Conservation (phyloP, 1,284 basidiomycete genomes). For the Taiwanofungus camphoratus region DNA sequence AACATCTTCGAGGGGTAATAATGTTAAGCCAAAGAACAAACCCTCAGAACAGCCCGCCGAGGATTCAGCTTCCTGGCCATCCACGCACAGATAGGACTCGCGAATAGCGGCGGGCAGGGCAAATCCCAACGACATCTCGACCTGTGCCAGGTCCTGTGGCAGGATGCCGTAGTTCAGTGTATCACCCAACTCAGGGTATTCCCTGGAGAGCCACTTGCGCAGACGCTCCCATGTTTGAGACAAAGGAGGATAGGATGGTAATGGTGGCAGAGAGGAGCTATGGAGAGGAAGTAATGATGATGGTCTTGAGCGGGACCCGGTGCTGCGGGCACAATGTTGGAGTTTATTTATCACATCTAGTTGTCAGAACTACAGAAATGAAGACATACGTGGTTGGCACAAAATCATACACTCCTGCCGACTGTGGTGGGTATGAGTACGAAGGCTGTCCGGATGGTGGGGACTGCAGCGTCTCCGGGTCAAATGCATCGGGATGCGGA, state of each 20-base stretch:
- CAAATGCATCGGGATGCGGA: constrained; percentile 53
- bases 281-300: constrained; percentile 68
- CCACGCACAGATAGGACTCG: constrained; percentile 77
- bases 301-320: constrained; percentile 40
- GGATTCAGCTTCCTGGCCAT: constrained; percentile 87
- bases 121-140: constrained; percentile 81
- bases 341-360: constrained; percentile 8
- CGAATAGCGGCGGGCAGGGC: constrained; percentile 73
- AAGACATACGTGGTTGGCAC: constrained; percentile 52
- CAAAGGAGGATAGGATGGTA: constrained; percentile 67
- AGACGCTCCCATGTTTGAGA: constrained; percentile 77
- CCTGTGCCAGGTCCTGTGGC: constrained; percentile 65
- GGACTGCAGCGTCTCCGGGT: constrained; percentile 43
- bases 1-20: constrained; percentile 85
- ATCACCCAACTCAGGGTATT: constrained; percentile 88
- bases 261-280: constrained; percentile 34
- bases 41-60: constrained; percentile 82
- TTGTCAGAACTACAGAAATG: not conserved
- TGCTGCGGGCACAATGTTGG: too few species aligned
- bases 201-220: constrained; percentile 65
- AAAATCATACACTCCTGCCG: constrained; percentile 50
- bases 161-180: constrained; percentile 85
- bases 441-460: constrained; percentile 42
- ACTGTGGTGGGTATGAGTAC: constrained; percentile 73
- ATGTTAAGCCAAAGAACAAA: constrained; percentile 80